Conservation (phyloP, 179 eudicot species). For the Silene coronaria region DNA sequence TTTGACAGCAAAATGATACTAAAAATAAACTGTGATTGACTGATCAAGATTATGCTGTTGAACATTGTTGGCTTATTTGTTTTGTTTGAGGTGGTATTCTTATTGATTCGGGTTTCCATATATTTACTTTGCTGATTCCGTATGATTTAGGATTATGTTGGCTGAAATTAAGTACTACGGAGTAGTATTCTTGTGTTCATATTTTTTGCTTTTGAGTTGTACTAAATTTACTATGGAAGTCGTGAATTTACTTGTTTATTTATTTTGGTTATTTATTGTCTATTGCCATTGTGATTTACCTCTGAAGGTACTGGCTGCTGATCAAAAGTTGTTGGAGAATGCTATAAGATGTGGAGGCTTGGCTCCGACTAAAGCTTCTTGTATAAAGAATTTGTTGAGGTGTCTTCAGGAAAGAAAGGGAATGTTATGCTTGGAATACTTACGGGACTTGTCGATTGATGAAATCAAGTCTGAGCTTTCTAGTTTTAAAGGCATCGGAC, state of each 20-base stretch:
- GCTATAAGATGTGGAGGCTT: conserved; percentile 90
- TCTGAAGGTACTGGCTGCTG: conserved; percentile 66
- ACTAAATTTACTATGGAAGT: not conserved
- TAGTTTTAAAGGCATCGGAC: conserved; percentile 80
- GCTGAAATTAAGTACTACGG: not conserved
- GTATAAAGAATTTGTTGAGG: conserved; percentile 62
- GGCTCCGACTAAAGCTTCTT: conserved; percentile 74
- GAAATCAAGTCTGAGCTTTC: conserved; percentile 74
- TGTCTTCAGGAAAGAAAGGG: conserved; percentile 57
- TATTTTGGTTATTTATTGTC: not conserved
- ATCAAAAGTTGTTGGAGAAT: conserved; percentile 55
- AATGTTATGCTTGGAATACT: conserved; percentile 68
- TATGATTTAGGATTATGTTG: not conserved
- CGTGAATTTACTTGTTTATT: not conserved
- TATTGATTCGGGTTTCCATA: too few relatives aligned
- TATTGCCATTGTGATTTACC: not conserved
- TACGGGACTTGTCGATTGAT: conserved; percentile 59
- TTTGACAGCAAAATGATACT: too few relatives aligned
- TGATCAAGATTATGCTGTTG: not conserved
- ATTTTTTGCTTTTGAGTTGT: not conserved
- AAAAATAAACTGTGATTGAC: not conserved
- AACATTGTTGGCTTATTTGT: not conserved
- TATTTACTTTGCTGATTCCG: too few relatives aligned
- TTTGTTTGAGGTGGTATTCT: not conserved
- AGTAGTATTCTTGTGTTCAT: too few relatives aligned